Percentiles rank a stretch among this genome's conserved stretches.
These are phyloP conservation scores for Eucalyptus regnans DNA, from an alignment of 345 rosid genomes.

Conservation along the genomic window DNA sequence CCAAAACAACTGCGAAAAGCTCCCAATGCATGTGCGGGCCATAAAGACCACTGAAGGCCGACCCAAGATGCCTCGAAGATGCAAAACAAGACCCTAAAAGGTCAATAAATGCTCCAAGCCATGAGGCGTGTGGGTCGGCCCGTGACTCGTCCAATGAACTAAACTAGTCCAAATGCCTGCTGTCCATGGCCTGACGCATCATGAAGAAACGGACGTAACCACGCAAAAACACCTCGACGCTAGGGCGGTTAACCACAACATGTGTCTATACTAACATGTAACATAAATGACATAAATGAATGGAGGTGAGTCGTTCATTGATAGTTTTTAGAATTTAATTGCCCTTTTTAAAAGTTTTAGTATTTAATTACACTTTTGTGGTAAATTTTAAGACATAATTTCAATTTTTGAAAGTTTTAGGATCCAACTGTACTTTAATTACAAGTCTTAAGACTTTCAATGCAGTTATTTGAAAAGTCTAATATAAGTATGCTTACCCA, in stretches of 20 bases:
- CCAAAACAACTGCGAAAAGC: background rate
- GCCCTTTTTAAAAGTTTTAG: too few species aligned
- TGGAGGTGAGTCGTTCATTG: too few species aligned
- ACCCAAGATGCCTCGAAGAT: background rate
- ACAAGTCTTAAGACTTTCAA: background rate
- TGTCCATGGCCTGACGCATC: background rate
- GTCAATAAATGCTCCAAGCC: too few species aligned
- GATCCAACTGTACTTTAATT: accelerated
- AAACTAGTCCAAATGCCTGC: background rate
- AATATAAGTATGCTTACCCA: background rate
- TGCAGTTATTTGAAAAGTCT: accelerated
- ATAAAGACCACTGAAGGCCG: background rate
- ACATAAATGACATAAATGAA: too few species aligned
- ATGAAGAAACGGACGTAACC: background rate
- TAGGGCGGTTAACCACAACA: background rate
- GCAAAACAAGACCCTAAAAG: background rate
- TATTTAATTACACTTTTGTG: too few species aligned
- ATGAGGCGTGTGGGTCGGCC: too few species aligned
- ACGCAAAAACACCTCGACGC: background rate
- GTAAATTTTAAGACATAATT: accelerated
- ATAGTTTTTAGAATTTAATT: accelerated
- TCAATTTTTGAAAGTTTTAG: accelerated
- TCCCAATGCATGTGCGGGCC: background rate
- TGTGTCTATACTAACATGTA: background rate
- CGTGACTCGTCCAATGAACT: too few species aligned